Conservation (phyloP, 148 eudicot genomes). For the Oxyria digyna region DNA sequence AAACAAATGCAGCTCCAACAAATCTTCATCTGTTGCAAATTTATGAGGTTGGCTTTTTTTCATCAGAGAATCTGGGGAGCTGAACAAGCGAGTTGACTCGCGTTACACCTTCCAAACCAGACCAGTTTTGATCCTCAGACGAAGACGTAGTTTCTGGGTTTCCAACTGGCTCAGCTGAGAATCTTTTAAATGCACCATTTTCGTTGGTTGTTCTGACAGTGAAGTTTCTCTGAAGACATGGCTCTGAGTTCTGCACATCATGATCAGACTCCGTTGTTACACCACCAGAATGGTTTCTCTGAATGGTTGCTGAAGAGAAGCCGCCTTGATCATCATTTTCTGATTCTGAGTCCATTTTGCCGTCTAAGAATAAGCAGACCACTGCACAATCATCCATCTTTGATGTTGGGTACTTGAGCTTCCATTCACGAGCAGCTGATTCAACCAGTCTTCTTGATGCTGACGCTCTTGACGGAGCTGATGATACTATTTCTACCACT, state of each 20-base stretch:
- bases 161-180: slow-evolving; percentile 21
- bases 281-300: slow-evolving; percentile 59
- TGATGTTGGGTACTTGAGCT: slow-evolving; percentile 87
- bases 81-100: slow-evolving; percentile 96
- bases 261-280: slow-evolving; percentile 60
- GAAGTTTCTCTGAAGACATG: slow-evolving; percentile 60
- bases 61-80: slow-evolving; percentile 90
- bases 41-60: slow-evolving; percentile 30
- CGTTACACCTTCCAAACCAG: slow-evolving; percentile 91
- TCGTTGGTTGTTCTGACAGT: slow-evolving; percentile 70
- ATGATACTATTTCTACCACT: slow-evolving; percentile 67
- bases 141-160: slow-evolving; percentile 24
- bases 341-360: slow-evolving; percentile 74
- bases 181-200: slow-evolving; percentile 29
- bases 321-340: slow-evolving; percentile 67
- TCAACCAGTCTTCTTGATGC: slow-evolving; percentile 77
- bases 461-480: slow-evolving; percentile 66
- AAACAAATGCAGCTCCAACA: neutral
- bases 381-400: slow-evolving; percentile 98
- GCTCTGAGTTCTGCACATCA: slow-evolving; percentile 69
- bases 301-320: slow-evolving; percentile 63
- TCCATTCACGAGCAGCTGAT: slow-evolving; percentile 85
- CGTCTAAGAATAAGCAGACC: slow-evolving; percentile 79
- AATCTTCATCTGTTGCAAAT: neutral
- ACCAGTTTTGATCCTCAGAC: slow-evolving; percentile 73